These are phyloP conservation scores for Malus sylvestris DNA, from an alignment of 306 rosid species.

Conservation along the genomic window DNA sequence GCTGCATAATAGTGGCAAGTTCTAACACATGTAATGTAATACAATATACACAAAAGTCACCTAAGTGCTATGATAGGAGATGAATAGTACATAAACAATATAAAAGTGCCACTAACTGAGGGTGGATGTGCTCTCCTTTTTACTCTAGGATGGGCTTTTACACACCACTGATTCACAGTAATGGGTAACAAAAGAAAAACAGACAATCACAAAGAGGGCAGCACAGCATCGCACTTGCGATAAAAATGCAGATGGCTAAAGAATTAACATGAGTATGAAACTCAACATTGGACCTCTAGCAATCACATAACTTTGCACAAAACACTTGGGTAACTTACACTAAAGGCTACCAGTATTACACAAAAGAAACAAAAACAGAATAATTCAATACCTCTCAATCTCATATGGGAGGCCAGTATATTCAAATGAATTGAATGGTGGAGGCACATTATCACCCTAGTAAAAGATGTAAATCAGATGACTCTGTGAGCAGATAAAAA, in stretches of 20 bases:
- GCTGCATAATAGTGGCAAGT: too few species aligned
- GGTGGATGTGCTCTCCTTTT: too few species aligned
- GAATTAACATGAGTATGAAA: slow-evolving; percentile 66
- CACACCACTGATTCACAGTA: too few species aligned
- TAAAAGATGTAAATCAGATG: slow-evolving; percentile 2
- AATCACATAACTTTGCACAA: slow-evolving; percentile 58
- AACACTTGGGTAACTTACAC: slow-evolving; percentile 39
- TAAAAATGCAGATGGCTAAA: slow-evolving; percentile 61
- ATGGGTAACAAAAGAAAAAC: too few species aligned
- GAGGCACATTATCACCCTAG: slow-evolving; percentile 87
- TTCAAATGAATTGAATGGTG: slow-evolving; percentile 67
- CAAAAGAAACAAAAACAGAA: neutral
- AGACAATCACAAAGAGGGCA: too few species aligned
- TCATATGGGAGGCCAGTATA: slow-evolving; percentile 76
- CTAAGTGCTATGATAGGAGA: too few species aligned
- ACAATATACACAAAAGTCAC: too few species aligned
- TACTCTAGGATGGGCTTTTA: too few species aligned
- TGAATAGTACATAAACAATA: too few species aligned
- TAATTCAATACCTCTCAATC: slow-evolving; percentile 45
- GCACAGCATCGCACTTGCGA: slow-evolving; percentile 52
- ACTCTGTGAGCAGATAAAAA: neutral
- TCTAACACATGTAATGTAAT: too few species aligned
- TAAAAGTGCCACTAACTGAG: too few species aligned
- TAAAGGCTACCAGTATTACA: slow-evolving; percentile 23
- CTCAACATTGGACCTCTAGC: slow-evolving; percentile 67